Percentiles rank a stretch among this genome's conserved stretches.
Evolutionary conservation across 192 early-diverging fungal genomes (phyloP).

Genomic region (Backusella australiensis): DNA sequence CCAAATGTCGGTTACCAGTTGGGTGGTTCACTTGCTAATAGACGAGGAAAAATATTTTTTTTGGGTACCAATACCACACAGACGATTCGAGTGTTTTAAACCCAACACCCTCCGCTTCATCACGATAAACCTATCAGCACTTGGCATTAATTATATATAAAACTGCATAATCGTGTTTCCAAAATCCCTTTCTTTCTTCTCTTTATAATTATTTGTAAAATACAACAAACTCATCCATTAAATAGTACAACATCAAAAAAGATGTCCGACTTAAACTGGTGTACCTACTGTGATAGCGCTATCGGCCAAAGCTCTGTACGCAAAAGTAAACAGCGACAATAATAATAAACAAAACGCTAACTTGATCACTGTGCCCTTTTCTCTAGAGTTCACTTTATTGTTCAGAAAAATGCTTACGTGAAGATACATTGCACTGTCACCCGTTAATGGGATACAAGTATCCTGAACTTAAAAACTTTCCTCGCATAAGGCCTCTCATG

Average conservation of each 20-base stretch:
- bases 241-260: neutral
- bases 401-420: constrained; percentile 5
- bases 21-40: neutral
- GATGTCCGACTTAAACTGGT: constrained; percentile 11
- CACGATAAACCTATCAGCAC: neutral
- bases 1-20: neutral
- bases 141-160: neutral
- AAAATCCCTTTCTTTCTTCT: neutral
- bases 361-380: neutral
- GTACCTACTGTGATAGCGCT: constrained; percentile 7
- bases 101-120: neutral
- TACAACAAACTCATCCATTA: neutral
- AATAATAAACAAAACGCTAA: neutral
- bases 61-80: neutral
- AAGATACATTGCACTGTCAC: neutral
- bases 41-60: neutral
- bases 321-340: neutral
- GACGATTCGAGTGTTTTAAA: neutral
- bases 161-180: neutral
- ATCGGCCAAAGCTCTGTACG: constrained; percentile 5
- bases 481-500: neutral
- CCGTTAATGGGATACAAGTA: constrained; percentile 6
- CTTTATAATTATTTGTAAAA: neutral
- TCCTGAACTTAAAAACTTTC: constrained; percentile 7
- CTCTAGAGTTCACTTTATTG: constrained; percentile 2